phyloP scores from a whole-genome alignment of 768 basidiomycete species.

The Leccinum pellstonianum region DNA sequence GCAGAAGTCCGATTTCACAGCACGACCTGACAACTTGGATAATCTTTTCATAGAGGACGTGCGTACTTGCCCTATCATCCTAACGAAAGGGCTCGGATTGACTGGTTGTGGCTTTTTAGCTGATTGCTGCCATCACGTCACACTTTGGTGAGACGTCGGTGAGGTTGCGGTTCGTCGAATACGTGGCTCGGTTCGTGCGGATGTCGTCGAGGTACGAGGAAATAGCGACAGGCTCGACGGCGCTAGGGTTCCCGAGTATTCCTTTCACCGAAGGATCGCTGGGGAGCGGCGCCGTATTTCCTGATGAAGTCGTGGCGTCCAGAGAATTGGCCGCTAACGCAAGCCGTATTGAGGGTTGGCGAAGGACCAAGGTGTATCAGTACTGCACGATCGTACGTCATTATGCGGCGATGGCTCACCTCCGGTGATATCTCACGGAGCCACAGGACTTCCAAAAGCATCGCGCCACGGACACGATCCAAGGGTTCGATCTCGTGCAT shows the following conservation, averaged over 20 bases:
- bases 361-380: constrained; percentile 76
- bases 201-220: constrained; percentile 92
- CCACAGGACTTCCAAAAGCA: constrained; percentile 65
- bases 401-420: not conserved
- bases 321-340: constrained; percentile 77
- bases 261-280: constrained; percentile 49
- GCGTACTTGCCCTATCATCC: constrained; percentile 27
- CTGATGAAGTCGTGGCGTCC: constrained; percentile 62
- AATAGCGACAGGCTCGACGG: constrained; percentile 65
- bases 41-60: constrained; percentile 94
- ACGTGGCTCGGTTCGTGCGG: constrained; percentile 81
- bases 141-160: constrained; percentile 91
- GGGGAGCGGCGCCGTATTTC: constrained; percentile 80
- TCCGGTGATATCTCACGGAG: constrained; percentile 9
- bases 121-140: constrained; percentile 81
- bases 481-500: constrained; percentile 80
- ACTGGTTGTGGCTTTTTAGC: constrained; percentile 35
- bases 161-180: constrained; percentile 87
- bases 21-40: constrained; percentile 65
- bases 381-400: constrained; percentile 63
- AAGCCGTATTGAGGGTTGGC: constrained; percentile 91
- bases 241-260: constrained; percentile 67
- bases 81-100: not conserved
- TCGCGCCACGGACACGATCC: constrained; percentile 57
- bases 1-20: constrained; percentile 51